Conservation (phyloP, 495 filamentous ascomycete species). For the Penicillium coprophilum region DNA sequence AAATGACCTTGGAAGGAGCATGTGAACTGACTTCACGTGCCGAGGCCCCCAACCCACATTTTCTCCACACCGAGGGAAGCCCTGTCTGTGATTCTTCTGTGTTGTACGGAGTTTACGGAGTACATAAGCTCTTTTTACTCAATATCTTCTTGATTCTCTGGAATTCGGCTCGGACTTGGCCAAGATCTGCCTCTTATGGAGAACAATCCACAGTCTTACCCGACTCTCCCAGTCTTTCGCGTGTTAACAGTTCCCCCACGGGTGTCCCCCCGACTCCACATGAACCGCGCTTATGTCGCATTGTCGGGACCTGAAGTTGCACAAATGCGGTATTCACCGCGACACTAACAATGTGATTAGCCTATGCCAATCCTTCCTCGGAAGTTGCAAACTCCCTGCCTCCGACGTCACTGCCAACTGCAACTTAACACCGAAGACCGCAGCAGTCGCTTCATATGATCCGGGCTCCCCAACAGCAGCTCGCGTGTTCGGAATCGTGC, state of each 20-base stretch:
- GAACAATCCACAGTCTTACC: not conserved
- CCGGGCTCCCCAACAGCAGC: slow-evolving; percentile 35
- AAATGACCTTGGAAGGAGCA: slow-evolving; percentile 21
- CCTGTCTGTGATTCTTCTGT: slow-evolving; percentile 3
- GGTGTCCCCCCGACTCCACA: slow-evolving; percentile 17
- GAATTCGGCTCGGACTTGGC: not conserved
- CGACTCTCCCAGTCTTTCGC: not conserved
- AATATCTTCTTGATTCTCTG: not conserved
- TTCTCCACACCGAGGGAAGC: slow-evolving; percentile 18
- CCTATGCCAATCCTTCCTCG: slow-evolving; percentile 18
- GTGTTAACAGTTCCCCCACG: slow-evolving; percentile 4
- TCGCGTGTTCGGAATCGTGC: slow-evolving; percentile 34
- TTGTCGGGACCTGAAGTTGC: slow-evolving; percentile 5
- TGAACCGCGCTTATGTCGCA: slow-evolving; percentile 7
- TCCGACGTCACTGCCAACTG: slow-evolving; percentile 35
- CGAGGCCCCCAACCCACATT: slow-evolving; percentile 21
- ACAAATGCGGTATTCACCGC: slow-evolving; percentile 30
- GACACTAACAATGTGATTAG: slow-evolving; percentile 3
- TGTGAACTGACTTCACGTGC: slow-evolving; percentile 23
- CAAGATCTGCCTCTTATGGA: not conserved
- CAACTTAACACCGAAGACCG: slow-evolving; percentile 38
- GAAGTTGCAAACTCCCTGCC: not conserved
- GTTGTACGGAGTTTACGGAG: no score
- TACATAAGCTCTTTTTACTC: not conserved
- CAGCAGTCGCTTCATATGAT: slow-evolving; percentile 46